Evolutionary conservation across 192 early-diverging fungal species (phyloP).

Genomic region (Umbelopsis sp.): DNA sequence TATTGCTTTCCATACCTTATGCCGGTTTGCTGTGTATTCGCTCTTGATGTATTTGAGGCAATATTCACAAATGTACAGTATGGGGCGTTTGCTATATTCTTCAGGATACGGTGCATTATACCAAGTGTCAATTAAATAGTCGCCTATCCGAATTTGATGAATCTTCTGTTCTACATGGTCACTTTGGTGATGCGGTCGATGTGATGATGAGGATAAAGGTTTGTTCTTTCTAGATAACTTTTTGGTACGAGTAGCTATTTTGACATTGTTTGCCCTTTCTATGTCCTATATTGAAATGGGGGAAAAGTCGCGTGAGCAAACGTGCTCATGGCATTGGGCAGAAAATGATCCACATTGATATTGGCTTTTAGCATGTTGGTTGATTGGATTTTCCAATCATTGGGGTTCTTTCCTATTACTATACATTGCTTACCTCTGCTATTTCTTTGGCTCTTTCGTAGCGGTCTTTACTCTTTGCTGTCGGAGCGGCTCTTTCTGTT

Average conservation of each 20-base stretch:
- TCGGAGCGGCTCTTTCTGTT: conserved; percentile 50
- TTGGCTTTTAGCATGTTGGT: too few species aligned
- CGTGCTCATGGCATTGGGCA: conserved; percentile 3
- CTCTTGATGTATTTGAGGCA: conserved; percentile 99
- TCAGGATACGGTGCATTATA: conserved; percentile 95
- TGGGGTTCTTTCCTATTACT: neutral
- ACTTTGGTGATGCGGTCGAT: neutral
- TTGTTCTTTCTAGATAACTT: neutral
- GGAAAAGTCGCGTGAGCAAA: neutral
- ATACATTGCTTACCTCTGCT: conserved; percentile 24
- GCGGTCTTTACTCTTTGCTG: conserved; percentile 44
- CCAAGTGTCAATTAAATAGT: conserved; percentile 89
- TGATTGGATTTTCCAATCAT: too few species aligned
- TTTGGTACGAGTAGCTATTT: neutral
- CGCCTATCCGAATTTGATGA: conserved; percentile 79
- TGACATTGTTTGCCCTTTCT: neutral
- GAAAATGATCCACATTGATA: neutral
- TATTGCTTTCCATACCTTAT: conserved; percentile 52
- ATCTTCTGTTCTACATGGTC: conserved; percentile 42
- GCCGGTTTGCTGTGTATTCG: conserved; percentile 75
- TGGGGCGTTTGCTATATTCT: conserved; percentile 84
- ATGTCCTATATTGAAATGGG: conserved; percentile 22
- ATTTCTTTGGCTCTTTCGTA: conserved; percentile 54
- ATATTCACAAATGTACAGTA: conserved; percentile 92
- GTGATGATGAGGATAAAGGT: neutral